These are phyloP conservation scores for Aspergillus ochraceoroseus DNA, from an alignment of 2,329 filamentous ascomycete genomes.

Conservation along the genomic window DNA sequence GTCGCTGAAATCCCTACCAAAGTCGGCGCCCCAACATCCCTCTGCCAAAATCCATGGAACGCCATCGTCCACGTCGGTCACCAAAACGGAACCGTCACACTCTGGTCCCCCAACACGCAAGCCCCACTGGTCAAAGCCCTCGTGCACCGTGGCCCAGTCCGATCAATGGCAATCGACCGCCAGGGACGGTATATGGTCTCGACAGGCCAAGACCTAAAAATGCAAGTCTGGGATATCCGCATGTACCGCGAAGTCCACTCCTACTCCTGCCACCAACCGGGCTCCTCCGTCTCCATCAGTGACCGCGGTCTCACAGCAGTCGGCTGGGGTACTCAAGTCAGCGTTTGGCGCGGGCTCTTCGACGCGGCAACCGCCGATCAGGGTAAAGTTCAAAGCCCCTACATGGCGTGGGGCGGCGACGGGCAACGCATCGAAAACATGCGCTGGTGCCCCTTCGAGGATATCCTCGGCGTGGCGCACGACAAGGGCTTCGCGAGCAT, in stretches of 20 bases:
- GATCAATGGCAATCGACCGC: slow-evolving; percentile 76
- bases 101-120: slow-evolving; percentile 91
- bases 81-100: slow-evolving; percentile 86
- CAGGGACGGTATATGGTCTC: slow-evolving; percentile 95
- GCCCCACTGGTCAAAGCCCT: slow-evolving; percentile 86
- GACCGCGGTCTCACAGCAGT: slow-evolving; percentile 84
- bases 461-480: slow-evolving; percentile 82
- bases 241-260: slow-evolving; percentile 90
- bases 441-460: slow-evolving; percentile 91
- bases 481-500: slow-evolving; percentile 81
- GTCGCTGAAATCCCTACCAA: slow-evolving; percentile 81
- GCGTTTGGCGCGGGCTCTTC: slow-evolving; percentile 88
- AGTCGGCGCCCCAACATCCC: slow-evolving; percentile 73
- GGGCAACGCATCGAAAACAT: slow-evolving; percentile 75
- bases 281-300: slow-evolving; percentile 78
- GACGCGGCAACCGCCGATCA: slow-evolving; percentile 66
- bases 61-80: slow-evolving; percentile 88
- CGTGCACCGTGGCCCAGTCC: slow-evolving; percentile 82
- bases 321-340: slow-evolving; percentile 83
- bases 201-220: slow-evolving; percentile 79
- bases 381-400: slow-evolving; percentile 76
- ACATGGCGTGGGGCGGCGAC: slow-evolving; percentile 89
- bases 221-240: slow-evolving; percentile 93
- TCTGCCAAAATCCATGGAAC: slow-evolving; percentile 87
- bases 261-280: slow-evolving; percentile 79